These are phyloP conservation scores for Backusella circina DNA, from an alignment of 192 early-diverging fungal genomes.

Conservation along the genomic window DNA sequence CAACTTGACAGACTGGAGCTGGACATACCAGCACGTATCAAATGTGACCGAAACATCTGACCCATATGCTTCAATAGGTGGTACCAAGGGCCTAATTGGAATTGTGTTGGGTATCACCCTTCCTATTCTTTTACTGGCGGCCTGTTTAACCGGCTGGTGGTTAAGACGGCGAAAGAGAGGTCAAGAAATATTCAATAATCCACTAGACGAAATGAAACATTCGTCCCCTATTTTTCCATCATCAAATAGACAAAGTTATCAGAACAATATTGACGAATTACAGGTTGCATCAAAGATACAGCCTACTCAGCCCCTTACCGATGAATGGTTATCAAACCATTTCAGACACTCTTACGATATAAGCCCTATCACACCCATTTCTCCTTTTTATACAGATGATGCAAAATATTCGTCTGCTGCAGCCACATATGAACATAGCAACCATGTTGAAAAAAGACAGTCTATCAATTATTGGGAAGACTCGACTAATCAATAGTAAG, in stretches of 20 bases:
- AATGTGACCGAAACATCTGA: not conserved
- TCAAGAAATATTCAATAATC: not conserved
- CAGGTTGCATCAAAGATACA: not conserved
- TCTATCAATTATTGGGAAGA: not conserved
- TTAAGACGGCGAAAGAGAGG: not conserved
- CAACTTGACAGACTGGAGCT: not conserved
- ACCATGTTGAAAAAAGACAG: not conserved
- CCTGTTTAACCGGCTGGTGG: slow-evolving; percentile 1
- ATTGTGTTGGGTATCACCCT: not conserved
- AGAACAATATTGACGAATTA: not conserved
- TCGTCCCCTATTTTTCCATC: not conserved
- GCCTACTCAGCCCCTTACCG: not conserved
- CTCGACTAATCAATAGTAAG: not conserved
- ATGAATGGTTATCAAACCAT: not conserved
- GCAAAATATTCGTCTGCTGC: not conserved
- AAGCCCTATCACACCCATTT: not conserved
- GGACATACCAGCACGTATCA: not conserved
- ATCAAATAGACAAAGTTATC: not conserved
- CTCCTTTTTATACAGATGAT: not conserved
- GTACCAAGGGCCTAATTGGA: slow-evolving; percentile 4
- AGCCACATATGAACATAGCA: not conserved
- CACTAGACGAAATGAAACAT: not conserved
- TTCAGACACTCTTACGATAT: not conserved
- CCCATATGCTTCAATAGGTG: not conserved
- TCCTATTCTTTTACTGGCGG: not conserved